Evolutionary conservation across 257 asterid species (phyloP).

Genomic region (Nicotiana obtusifolia): DNA sequence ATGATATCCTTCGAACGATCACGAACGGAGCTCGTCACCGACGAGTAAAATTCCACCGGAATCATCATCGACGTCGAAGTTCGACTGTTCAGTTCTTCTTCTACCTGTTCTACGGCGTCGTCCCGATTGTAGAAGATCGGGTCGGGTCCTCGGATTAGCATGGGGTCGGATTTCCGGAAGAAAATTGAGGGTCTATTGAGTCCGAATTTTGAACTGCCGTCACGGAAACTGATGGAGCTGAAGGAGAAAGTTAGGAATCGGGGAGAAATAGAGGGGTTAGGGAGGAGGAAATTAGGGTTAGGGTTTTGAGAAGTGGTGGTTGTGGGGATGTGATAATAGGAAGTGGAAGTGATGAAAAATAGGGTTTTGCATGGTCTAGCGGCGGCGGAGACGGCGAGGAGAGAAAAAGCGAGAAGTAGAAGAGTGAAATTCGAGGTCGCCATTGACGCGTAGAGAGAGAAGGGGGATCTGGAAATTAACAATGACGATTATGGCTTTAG

Average conservation of each 20-base stretch:
- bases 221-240: constrained; percentile 28
- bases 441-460: background rate
- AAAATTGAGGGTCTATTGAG: constrained; percentile 19
- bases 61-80: constrained; percentile 14
- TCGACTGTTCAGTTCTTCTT: background rate
- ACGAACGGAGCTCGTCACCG: constrained; percentile 57
- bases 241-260: constrained; percentile 42
- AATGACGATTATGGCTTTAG: background rate
- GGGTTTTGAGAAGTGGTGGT: background rate
- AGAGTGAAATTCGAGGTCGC: background rate
- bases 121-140: background rate
- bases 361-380: constrained; percentile 3
- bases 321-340: background rate
- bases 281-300: constrained; percentile 13
- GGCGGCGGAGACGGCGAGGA: background rate
- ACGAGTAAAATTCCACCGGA: constrained; percentile 46
- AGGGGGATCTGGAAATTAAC: background rate
- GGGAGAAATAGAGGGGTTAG: constrained; percentile 21
- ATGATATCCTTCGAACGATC: constrained; percentile 68
- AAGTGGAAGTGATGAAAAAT: constrained; percentile 1
- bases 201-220: background rate
- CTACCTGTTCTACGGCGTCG: constrained; percentile 2
- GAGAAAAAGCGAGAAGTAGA: background rate
- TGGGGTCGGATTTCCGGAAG: constrained; percentile 17
- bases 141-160: constrained; percentile 12